phyloP scores from a whole-genome alignment of 176 grass and related monocot species.

The Zea luxurians region DNA sequence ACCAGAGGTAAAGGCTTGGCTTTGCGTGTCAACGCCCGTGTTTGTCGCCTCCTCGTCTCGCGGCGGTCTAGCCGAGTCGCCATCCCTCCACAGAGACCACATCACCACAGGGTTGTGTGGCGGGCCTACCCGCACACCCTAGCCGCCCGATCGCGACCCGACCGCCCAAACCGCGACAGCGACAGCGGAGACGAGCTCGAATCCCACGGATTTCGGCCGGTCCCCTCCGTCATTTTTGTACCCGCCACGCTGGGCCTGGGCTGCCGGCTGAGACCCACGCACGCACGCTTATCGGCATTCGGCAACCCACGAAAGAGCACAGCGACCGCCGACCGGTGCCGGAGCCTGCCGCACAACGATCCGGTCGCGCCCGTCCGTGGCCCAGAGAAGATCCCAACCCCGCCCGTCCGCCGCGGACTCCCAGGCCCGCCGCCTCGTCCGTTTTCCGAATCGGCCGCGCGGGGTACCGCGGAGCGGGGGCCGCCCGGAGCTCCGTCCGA shows the following conservation, averaged over 20 bases:
- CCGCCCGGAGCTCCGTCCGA: no score
- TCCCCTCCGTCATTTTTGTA: not conserved
- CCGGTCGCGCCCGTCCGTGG: no score
- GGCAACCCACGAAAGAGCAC: not conserved
- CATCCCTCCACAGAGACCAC: not conserved
- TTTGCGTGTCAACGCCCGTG: not conserved
- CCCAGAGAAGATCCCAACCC: no score
- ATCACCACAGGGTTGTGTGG: no score
- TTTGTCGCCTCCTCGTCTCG: not conserved
- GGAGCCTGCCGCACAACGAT: not conserved
- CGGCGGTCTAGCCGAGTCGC: conserved; percentile 17
- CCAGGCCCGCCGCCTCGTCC: no score
- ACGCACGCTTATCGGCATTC: conserved; percentile 11
- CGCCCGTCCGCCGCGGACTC: no score
- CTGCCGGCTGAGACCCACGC: not conserved
- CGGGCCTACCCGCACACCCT: not conserved
- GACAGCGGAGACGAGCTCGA: conserved; percentile 12
- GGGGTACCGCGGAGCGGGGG: no score
- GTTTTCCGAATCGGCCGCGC: no score
- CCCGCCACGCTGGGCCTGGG: not conserved
- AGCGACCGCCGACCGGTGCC: conserved; percentile 9
- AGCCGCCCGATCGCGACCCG: not conserved
- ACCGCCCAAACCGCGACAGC: not conserved
- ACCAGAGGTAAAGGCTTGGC: not conserved
- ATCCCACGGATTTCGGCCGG: not conserved